A percentile compares a stretch with the other conserved stretches of the same genome.
Evolutionary conservation across 2,329 filamentous ascomycete genomes (phyloP).

Genomic region (Diaporthe citri): DNA sequence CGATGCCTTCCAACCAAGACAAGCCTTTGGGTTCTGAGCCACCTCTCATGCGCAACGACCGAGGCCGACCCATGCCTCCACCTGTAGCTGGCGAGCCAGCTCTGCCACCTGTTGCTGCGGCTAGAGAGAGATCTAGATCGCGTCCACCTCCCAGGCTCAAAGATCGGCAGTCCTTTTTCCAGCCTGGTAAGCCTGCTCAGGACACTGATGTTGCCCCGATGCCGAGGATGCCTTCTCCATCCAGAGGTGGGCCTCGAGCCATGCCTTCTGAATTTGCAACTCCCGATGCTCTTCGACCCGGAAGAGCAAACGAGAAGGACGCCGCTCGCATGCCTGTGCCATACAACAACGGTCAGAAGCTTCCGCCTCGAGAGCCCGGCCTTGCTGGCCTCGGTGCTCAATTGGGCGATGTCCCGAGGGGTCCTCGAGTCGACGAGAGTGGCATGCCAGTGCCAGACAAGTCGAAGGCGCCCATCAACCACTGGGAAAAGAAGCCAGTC

Average conservation of each 20-base stretch:
- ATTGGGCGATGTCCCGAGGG: neutral
- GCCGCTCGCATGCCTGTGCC: neutral
- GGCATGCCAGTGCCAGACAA: neutral
- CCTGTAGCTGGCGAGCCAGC: neutral
- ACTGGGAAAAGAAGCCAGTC: neutral
- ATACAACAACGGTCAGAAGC: neutral
- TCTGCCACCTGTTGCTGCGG: neutral
- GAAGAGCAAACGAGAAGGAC: neutral
- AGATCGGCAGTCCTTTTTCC: neutral
- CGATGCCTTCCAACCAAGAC: neutral
- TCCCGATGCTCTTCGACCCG: neutral
- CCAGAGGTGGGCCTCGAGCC: neutral
- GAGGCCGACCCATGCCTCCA: neutral
- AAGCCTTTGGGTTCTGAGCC: neutral
- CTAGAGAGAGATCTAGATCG: conserved; percentile 2
- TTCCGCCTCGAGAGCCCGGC: neutral
- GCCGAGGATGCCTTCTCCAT: conserved; percentile 1
- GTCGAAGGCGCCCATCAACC: neutral
- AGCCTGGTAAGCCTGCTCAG: neutral
- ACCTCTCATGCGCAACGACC: neutral
- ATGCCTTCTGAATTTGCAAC: neutral
- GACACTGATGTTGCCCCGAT: neutral
- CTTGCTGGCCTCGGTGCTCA: neutral
- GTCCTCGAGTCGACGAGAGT: neutral
- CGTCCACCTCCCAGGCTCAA: conserved; percentile 22